Evolutionary conservation across 2,329 filamentous ascomycete genomes (phyloP), one percentile per base, ranked within the genome.

Genomic region (Aspergillus sp.): DNA sequence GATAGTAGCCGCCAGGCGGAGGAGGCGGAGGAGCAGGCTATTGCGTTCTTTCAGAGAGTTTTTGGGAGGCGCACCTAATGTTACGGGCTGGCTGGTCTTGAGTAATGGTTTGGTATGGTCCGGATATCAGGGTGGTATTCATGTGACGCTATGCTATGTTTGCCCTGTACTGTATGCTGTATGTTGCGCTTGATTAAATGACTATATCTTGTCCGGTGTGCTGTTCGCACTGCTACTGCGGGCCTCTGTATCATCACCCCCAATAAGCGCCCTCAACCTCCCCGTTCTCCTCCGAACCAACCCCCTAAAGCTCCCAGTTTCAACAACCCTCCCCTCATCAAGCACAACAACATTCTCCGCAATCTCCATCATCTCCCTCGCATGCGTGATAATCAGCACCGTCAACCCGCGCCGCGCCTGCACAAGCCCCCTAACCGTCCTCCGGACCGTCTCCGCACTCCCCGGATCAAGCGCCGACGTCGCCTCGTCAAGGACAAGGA

Each of bases 401-500:
- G 90, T 90, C 74, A 92, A 84, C 0, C 79, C 80, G 4, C 70
- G 64, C 13, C 69, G 69, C 8, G 62, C 60, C 1, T 68, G 63
- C 13, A 89, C 79, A 1, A 95, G 76, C 0, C 72, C 71, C 41
- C 75, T 75, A 46, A 96, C 82, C 0, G 89, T 89, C 8, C 84
- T 77, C 13, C 90, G 81, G 3, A 97, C 84, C 1, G 83, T 77
- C 3, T 83, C 83, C 0, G 91, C 88, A 45, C 85, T 89, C 67
- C 89, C 85, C 0, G 84, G 82, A 70, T 97, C 93, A 0, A 98
- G 81, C 0, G 90, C 89, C 28, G 88, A 91, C 0, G 93, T 97
- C 1, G 93, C 91, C 77, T 97, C 93, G 69, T 98, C 94, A 2
- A 97, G 79, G 2, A 97, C 84, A 17, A 97, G 78, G 2, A 97